phyloP scores from a whole-genome alignment of 2,329 filamentous ascomycete genomes.

The Colletotrichum eremochloae region DNA sequence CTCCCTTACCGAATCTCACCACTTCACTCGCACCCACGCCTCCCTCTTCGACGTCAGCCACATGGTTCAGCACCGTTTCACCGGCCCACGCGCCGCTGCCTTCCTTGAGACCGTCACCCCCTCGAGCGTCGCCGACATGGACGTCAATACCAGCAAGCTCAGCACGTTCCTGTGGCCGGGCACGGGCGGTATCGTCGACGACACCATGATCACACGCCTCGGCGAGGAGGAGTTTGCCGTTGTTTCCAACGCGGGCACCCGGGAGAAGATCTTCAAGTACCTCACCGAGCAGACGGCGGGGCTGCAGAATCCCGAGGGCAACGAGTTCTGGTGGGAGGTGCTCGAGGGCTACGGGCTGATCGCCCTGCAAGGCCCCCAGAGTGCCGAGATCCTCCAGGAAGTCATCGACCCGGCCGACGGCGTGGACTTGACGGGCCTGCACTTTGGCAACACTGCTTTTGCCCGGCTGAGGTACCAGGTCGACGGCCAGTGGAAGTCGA shows the following conservation, averaged over 20 bases:
- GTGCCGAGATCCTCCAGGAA: slow-evolving; percentile 76
- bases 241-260: slow-evolving; percentile 93
- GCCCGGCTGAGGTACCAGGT: slow-evolving; percentile 74
- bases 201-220: slow-evolving; percentile 90
- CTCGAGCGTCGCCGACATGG: slow-evolving; percentile 74
- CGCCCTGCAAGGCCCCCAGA: slow-evolving; percentile 88
- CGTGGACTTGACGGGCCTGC: slow-evolving; percentile 74
- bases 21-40: slow-evolving; percentile 88
- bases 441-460: slow-evolving; percentile 83
- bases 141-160: slow-evolving; percentile 79
- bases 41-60: slow-evolving; percentile 97
- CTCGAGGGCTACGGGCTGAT: slow-evolving; percentile 82
- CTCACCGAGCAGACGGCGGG: slow-evolving; percentile 76
- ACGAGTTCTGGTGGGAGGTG: slow-evolving; percentile 76
- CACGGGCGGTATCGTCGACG: slow-evolving; percentile 93
- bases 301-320: slow-evolving; percentile 67
- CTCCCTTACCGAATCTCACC: slow-evolving; percentile 86
- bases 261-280: slow-evolving; percentile 88
- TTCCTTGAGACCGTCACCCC: slow-evolving; percentile 91
- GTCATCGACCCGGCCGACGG: slow-evolving; percentile 68
- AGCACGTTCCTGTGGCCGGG: slow-evolving; percentile 84
- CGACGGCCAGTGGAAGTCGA: slow-evolving; percentile 58
- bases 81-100: slow-evolving; percentile 81
- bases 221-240: slow-evolving; percentile 84
- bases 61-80: slow-evolving; percentile 93